These are phyloP conservation scores for Xerocomellus dryophilus DNA, from an alignment of 768 basidiomycete genomes.

Conservation along the genomic window DNA sequence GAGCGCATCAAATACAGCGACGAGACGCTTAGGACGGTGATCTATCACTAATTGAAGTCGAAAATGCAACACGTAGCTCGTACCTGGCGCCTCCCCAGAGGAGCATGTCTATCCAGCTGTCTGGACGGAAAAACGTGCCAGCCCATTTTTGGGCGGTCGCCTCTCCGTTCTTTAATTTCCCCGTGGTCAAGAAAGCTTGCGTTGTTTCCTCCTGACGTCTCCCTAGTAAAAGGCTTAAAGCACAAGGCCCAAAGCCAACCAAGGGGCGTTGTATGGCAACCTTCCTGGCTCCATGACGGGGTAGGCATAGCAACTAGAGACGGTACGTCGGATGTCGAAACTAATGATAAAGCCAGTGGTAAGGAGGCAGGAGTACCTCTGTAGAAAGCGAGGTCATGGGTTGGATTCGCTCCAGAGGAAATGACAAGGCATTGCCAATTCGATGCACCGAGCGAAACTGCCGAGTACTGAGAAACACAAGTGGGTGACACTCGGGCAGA, in stretches of 20 bases:
- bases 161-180: slow-evolving; percentile 2
- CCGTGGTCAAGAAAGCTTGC: not conserved
- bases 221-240: not conserved
- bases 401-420: not conserved
- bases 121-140: slow-evolving; percentile 7
- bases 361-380: not conserved
- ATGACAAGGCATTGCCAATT: not conserved
- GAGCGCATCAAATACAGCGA: not conserved
- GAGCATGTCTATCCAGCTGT: slow-evolving; percentile 1
- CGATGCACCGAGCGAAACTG: not conserved
- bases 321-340: not conserved
- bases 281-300: not conserved
- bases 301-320: slow-evolving; percentile 1
- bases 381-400: not conserved
- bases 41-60: not conserved
- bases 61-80: not conserved
- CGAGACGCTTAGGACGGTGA: not conserved
- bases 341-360: not conserved
- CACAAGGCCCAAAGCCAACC: not conserved
- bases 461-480: not conserved
- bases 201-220: not conserved
- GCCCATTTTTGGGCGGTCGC: not conserved
- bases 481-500: no score
- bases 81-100: not conserved
- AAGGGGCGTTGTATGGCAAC: not conserved